A percentile compares a stretch with the other conserved stretches of the same genome.
phyloP scores from a whole-genome alignment of 306 rosid genomes.

The Prunus mume region DNA sequence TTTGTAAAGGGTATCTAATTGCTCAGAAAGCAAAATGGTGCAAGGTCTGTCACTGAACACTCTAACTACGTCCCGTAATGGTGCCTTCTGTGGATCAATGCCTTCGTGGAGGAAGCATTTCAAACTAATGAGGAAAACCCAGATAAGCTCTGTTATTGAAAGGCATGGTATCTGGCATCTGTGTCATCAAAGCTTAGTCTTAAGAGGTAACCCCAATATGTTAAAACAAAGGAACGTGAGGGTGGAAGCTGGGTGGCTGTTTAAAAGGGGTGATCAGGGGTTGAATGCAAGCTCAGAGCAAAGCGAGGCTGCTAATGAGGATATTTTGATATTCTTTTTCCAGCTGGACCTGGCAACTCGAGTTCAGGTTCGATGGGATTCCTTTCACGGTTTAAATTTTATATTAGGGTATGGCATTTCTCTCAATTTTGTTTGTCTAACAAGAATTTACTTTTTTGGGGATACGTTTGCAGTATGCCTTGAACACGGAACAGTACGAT shows the following conservation, averaged over 20 bases:
- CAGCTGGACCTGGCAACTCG: constrained; percentile 87
- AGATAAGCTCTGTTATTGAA: constrained; percentile 21
- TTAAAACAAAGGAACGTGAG: constrained; percentile 37
- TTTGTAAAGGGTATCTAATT: background rate
- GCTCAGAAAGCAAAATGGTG: constrained; percentile 36
- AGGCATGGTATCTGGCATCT: constrained; percentile 44
- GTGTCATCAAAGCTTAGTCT: constrained; percentile 28
- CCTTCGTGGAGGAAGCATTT: constrained; percentile 47
- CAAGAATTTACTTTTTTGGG: constrained; percentile 23
- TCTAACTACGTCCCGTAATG: constrained; percentile 47
- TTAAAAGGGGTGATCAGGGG: constrained; percentile 63
- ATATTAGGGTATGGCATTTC: constrained; percentile 3
- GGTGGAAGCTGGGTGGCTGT: constrained; percentile 79
- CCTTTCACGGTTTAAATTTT: constrained; percentile 7
- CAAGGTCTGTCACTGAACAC: constrained; percentile 61
- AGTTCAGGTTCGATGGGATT: constrained; percentile 62
- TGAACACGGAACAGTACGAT: constrained; percentile 85
- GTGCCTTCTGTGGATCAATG: constrained; percentile 40
- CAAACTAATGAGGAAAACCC: constrained; percentile 41
- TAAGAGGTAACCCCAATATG: constrained; percentile 36
- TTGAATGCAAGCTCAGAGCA: constrained; percentile 69
- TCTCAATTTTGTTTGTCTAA: constrained; percentile 13
- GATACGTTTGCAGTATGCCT: constrained; percentile 58
- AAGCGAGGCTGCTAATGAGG: constrained; percentile 87
- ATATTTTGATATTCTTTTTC: constrained; percentile 83